Conservation (phyloP, 2,329 filamentous ascomycete species). For the Helotiales sp. region DNA sequence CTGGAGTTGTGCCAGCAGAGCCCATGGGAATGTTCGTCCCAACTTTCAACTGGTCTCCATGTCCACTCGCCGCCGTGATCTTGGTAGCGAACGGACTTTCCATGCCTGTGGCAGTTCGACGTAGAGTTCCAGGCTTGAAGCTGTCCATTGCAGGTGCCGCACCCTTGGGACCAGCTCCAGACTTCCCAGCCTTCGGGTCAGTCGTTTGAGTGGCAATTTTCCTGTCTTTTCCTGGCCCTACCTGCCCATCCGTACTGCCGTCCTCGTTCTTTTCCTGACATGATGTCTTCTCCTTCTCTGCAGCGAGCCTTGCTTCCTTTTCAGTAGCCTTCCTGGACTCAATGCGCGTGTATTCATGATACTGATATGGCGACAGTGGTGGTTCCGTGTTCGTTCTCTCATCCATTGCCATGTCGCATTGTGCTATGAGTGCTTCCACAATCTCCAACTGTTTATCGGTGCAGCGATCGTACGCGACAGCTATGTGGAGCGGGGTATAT, state of each 20-base stretch:
- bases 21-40: not conserved
- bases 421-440: constrained; percentile 22
- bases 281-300: constrained; percentile 9
- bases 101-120: not conserved
- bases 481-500: constrained; percentile 26
- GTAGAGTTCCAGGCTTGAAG: constrained; percentile 1
- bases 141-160: not conserved
- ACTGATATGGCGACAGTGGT: constrained; percentile 22
- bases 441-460: constrained; percentile 22
- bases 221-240: not conserved
- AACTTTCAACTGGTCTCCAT: not conserved
- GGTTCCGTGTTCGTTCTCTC: constrained; percentile 6
- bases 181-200: not conserved
- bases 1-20: not conserved
- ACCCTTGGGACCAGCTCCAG: not conserved
- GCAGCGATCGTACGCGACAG: constrained; percentile 27
- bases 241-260: not conserved
- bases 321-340: constrained; percentile 10
- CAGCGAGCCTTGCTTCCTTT: constrained; percentile 3
- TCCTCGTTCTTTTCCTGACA: constrained; percentile 14
- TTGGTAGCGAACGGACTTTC: not conserved
- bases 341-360: constrained; percentile 20
- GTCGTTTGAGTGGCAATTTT: not conserved
- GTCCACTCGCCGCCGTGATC: not conserved
- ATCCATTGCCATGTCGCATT: constrained; percentile 23